Conservation (phyloP, 177 flowering plant genomes). For the Vitis hybrid region DNA sequence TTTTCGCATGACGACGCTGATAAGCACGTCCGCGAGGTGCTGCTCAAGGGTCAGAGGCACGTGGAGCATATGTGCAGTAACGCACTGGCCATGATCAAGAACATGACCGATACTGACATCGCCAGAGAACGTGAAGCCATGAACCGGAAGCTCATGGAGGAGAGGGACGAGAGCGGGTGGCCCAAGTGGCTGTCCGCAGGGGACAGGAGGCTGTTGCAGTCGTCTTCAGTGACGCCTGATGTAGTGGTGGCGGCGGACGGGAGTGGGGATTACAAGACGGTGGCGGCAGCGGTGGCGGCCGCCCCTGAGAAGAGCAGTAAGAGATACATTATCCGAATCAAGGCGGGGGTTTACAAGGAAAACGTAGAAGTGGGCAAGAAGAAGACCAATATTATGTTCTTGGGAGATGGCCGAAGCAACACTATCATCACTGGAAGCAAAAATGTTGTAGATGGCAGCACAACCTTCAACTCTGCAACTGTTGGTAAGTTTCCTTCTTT, state of each 20-base stretch:
- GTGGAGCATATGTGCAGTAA: constrained; percentile 76
- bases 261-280: constrained; percentile 66
- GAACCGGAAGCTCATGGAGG: constrained; percentile 31
- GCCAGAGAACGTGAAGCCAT: too few relatives aligned
- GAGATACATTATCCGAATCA: constrained; percentile 71
- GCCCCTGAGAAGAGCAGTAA: constrained; percentile 65
- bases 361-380: constrained; percentile 71
- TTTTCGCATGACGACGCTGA: constrained; percentile 71
- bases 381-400: constrained; percentile 78
- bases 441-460: constrained; percentile 80
- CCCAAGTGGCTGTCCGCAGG: constrained; percentile 83
- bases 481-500: constrained; percentile 55
- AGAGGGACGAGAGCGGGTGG: constrained; percentile 34
- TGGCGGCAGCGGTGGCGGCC: constrained; percentile 73
- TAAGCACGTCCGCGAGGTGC: constrained; percentile 35
- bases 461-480: constrained; percentile 91
- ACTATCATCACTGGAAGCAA: constrained; percentile 79
- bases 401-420: constrained; percentile 73
- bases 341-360: constrained; percentile 84
- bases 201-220: constrained; percentile 71
- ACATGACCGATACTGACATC: constrained; percentile 72
- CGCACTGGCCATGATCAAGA: constrained; percentile 79
- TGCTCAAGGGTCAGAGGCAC: constrained; percentile 34
- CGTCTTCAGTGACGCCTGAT: constrained; percentile 46
- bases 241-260: constrained; percentile 91